Percentiles rank a stretch among this genome's conserved stretches.
phyloP scores from a whole-genome alignment of 768 basidiomycete species.

The Phaeotremella skinneri region DNA sequence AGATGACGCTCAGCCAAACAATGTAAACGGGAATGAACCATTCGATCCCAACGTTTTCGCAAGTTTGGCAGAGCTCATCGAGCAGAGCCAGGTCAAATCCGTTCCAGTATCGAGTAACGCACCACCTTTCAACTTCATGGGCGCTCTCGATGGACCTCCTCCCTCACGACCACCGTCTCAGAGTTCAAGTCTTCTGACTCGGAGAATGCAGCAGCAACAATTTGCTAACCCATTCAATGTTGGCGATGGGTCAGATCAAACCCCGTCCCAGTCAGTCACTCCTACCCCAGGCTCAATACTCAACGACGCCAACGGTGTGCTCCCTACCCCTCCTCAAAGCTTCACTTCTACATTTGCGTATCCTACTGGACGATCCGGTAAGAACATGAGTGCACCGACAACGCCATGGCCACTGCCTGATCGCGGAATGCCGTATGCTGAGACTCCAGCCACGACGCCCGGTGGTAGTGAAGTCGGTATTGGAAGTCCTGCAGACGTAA shows the following conservation, averaged over 20 bases:
- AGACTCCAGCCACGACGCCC: constrained; percentile 41
- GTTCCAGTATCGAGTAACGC: neutral
- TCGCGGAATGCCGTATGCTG: constrained; percentile 21
- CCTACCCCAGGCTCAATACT: neutral
- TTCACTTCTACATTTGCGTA: constrained; percentile 13
- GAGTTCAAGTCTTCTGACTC: constrained; percentile 17
- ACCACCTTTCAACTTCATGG: constrained; percentile 12
- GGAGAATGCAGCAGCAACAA: constrained; percentile 30
- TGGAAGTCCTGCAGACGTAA: constrained; percentile 32
- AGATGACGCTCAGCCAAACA: neutral
- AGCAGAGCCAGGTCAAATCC: constrained; percentile 25
- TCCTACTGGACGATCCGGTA: constrained; percentile 1
- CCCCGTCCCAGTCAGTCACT: neutral
- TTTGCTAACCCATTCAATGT: constrained; percentile 8
- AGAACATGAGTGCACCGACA: constrained; percentile 2
- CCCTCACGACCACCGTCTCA: constrained; percentile 5
- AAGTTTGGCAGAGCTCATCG: constrained; percentile 34
- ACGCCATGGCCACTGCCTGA: constrained; percentile 30
- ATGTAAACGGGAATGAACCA: neutral
- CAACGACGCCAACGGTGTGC: constrained; percentile 11
- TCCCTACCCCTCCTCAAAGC: constrained; percentile 32
- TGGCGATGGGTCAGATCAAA: neutral
- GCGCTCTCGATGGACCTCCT: constrained; percentile 2
- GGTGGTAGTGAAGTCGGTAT: constrained; percentile 39
- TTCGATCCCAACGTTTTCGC: constrained; percentile 32